phyloP scores from a whole-genome alignment of 345 rosid species.

The Salix dunnii region DNA sequence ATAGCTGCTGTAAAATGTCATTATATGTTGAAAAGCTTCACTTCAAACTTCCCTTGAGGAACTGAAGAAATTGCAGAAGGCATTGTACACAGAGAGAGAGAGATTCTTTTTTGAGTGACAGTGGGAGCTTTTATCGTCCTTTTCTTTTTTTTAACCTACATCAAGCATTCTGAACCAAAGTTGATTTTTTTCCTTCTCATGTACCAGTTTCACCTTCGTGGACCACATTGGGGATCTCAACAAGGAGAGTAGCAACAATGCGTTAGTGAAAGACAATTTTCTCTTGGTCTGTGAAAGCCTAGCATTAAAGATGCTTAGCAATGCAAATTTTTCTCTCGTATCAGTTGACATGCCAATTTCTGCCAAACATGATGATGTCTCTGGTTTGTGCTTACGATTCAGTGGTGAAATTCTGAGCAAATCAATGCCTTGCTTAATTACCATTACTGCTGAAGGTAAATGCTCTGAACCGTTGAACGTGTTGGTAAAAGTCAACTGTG shows the following conservation, averaged over 20 bases:
- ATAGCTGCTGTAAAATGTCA: not conserved
- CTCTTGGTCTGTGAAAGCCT: slow-evolving; percentile 68
- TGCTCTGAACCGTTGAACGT: slow-evolving; percentile 62
- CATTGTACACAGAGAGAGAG: not conserved
- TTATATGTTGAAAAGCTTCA: not conserved
- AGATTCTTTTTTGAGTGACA: not conserved
- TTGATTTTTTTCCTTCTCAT: not conserved
- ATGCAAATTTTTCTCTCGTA: slow-evolving; percentile 71
- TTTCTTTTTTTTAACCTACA: not conserved
- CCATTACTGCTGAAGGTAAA: slow-evolving; percentile 76
- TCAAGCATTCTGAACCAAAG: too few relatives aligned
- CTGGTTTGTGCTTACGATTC: slow-evolving; percentile 72
- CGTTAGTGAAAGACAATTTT: slow-evolving; percentile 53
- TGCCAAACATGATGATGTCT: slow-evolving; percentile 71
- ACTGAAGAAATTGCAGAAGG: not conserved
- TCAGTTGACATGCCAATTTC: slow-evolving; percentile 76
- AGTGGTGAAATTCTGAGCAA: slow-evolving; percentile 81
- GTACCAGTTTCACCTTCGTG: slow-evolving; percentile 62
- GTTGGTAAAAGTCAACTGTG: slow-evolving; percentile 72
- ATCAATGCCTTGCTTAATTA: slow-evolving; percentile 69
- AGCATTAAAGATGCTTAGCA: slow-evolving; percentile 70
- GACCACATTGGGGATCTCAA: slow-evolving; percentile 60
- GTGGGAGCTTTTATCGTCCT: not conserved
- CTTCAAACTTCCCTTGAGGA: not conserved
- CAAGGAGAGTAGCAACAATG: slow-evolving; percentile 38